phyloP scores from a whole-genome alignment of 768 basidiomycete genomes.

The Cytidiella melzeri region DNA sequence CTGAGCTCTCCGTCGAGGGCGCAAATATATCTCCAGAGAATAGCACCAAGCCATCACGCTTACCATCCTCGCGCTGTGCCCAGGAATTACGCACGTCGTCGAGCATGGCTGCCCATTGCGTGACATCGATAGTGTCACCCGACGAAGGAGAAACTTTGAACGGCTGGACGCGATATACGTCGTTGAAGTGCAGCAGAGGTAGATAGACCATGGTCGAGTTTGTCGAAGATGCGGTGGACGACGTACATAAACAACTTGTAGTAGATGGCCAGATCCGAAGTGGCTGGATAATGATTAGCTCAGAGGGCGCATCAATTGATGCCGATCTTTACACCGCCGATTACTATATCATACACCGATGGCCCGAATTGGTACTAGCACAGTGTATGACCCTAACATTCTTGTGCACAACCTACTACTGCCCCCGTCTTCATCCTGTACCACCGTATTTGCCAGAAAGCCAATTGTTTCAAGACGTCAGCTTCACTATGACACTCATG shows the following conservation, averaged over 20 bases:
- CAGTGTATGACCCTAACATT: too few relatives aligned
- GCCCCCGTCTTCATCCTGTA: too few relatives aligned
- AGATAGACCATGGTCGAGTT: conserved; percentile 29
- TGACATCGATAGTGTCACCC: conserved; percentile 71
- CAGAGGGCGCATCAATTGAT: too few relatives aligned
- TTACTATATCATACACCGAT: too few relatives aligned
- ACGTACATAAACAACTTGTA: background rate
- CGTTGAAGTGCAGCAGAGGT: conserved; percentile 68
- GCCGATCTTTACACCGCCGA: too few relatives aligned
- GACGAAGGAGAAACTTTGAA: conserved; percentile 56
- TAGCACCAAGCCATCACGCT: conserved; percentile 66
- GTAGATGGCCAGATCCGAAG: too few relatives aligned
- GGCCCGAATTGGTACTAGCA: too few relatives aligned
- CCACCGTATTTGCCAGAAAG: too few relatives aligned
- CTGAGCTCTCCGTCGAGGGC: conserved; percentile 79
- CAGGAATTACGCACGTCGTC: conserved; percentile 56
- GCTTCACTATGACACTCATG: too few relatives aligned
- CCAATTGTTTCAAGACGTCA: too few relatives aligned
- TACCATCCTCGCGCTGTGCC: conserved; percentile 40
- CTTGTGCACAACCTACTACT: too few relatives aligned
- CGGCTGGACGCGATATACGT: conserved; percentile 75
- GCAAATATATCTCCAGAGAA: conserved; percentile 91
- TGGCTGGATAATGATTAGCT: too few relatives aligned
- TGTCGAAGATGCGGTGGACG: background rate
- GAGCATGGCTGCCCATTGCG: conserved; percentile 75